Conservation (phyloP, 2,329 filamentous ascomycete genomes). For the Aspergillus spinulosporus region DNA sequence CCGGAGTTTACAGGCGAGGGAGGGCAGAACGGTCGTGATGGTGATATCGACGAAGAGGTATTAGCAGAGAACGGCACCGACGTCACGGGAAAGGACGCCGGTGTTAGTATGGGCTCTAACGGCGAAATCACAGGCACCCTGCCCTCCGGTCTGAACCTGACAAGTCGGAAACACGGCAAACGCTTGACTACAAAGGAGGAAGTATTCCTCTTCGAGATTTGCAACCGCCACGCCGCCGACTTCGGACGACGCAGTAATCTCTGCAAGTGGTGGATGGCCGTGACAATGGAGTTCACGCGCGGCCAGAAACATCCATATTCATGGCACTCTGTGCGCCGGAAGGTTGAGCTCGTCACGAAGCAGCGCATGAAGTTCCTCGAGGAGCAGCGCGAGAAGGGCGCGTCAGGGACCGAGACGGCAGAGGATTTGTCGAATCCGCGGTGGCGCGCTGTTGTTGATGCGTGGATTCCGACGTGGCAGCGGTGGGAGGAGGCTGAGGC, state of each 20-base stretch:
- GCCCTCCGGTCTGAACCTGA: constrained; percentile 15
- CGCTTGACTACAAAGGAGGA: constrained; percentile 44
- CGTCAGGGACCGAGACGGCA: constrained; percentile 13
- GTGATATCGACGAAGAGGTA: constrained; percentile 8
- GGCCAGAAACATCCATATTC: constrained; percentile 43
- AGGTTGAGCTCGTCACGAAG: constrained; percentile 44
- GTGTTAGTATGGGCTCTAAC: neutral
- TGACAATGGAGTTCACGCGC: constrained; percentile 41
- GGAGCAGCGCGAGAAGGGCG: constrained; percentile 34
- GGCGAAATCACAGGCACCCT: neutral
- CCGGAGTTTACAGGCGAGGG: constrained; percentile 18
- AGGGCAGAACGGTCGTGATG: neutral
- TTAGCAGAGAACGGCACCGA: constrained; percentile 11
- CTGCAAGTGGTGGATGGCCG: constrained; percentile 45
- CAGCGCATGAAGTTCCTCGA: constrained; percentile 43
- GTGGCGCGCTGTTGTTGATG: constrained; percentile 41
- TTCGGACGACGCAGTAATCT: constrained; percentile 45
- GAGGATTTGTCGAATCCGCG: constrained; percentile 39
- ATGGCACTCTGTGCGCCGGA: constrained; percentile 46
- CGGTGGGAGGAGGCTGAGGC: constrained; percentile 42
- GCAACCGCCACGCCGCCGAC: constrained; percentile 37
- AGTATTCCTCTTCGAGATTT: constrained; percentile 44
- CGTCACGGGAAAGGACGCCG: constrained; percentile 4
- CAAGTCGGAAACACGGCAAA: constrained; percentile 37
- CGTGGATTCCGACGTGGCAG: constrained; percentile 45